Evolutionary conservation across 148 eudicot species (phyloP).

Genomic region (Beta vulgaris): DNA sequence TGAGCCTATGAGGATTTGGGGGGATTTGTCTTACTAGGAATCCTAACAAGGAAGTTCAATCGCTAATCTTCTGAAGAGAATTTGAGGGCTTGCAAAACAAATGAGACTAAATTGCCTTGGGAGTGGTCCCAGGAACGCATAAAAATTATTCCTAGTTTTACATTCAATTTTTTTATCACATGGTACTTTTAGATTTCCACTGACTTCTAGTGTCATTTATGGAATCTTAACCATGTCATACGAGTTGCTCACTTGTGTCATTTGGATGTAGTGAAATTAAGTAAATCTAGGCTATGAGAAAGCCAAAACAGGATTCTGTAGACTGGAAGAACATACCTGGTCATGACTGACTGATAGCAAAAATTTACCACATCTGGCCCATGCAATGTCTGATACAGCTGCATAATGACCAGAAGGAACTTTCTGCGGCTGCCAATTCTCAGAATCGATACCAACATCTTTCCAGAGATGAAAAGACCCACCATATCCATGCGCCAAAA

Average conservation of each 20-base stretch:
- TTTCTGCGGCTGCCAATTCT: constrained; percentile 86
- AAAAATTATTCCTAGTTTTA: not conserved
- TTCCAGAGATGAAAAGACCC: constrained; percentile 97
- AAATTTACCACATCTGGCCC: constrained; percentile 81
- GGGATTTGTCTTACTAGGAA: too few relatives aligned
- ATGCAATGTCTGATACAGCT: constrained; percentile 70
- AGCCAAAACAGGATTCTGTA: not conserved
- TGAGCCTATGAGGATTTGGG: too few relatives aligned
- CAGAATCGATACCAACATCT: constrained; percentile 61
- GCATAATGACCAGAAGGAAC: constrained; percentile 94
- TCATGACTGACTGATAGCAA: constrained; percentile 89
- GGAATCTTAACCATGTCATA: not conserved
- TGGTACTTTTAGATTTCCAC: not conserved
- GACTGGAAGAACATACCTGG: constrained; percentile 51
- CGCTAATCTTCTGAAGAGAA: too few relatives aligned
- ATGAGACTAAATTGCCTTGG: too few relatives aligned
- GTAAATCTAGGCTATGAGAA: not conserved
- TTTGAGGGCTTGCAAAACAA: too few relatives aligned
- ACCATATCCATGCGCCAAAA: constrained; percentile 98
- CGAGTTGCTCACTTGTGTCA: not conserved
- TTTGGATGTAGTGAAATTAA: not conserved
- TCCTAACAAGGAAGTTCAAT: too few relatives aligned
- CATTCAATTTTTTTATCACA: not conserved
- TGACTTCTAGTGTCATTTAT: not conserved
- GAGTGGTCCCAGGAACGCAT: not conserved